Evolutionary conservation across 768 basidiomycete species (phyloP), one percentile per base, ranked within the genome.

Genomic region (Suillus spraguei): DNA sequence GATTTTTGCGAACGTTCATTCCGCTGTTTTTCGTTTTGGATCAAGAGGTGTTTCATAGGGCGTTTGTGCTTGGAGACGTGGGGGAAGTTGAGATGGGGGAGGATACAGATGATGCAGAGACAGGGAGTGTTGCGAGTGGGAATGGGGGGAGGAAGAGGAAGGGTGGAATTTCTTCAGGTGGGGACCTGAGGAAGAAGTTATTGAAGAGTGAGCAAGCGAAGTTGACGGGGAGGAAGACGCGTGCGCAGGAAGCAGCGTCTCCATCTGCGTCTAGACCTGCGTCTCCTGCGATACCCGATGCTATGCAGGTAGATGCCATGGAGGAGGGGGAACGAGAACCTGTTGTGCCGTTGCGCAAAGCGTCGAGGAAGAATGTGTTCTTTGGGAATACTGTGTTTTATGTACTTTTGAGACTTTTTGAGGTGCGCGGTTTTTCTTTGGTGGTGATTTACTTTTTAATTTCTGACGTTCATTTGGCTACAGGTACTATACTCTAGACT

Each of bases 341-440:
- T 7, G 9, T 44, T 38, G 44, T 60, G 22, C 74, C 73, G n/a
- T 73, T 74, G 59, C 71, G 74, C 22, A 64, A 66, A 0, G 73
- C 76, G 0, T 73, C 85, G 62, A 82, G 83, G 58, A 82, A 84
- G 61, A 79, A 75, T 53, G 83, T 87, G 41, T 95, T 98, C 77
- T 98, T 94, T 77, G 87, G 89, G 64, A 98, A 97, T 76, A 94
- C 92, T 22, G 82, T 87, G 28, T 94, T 94, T 71, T 99, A 98
- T 79, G 85, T 86, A 11, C 77, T 98, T 28, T 76, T 99, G 69
- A 86, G 97, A 41, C 79, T 96, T 56, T 74, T 98, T 47, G 91
- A 98, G 87, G 97, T 95, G 63, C 55, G 88, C 74, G 11, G 17
- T 17, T 14, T 9, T 39, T 39, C 13, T 33, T 44, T 28, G 47